Conservation (phyloP, 139 green algal genomes). For the Coelastrella sp. region DNA sequence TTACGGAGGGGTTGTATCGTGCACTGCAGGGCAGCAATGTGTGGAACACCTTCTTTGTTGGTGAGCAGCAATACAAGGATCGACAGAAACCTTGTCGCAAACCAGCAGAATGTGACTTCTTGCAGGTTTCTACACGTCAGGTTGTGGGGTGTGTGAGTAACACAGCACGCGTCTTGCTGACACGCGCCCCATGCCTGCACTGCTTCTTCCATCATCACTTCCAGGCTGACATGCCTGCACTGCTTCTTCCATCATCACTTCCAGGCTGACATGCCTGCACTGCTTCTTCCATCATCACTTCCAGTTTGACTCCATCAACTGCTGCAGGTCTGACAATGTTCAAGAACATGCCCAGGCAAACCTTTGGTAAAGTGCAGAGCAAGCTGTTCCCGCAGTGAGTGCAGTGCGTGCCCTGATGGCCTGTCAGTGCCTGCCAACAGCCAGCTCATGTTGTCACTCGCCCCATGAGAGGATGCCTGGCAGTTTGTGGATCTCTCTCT, state of each 20-base stretch:
- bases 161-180: too few relatives aligned
- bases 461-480: too few relatives aligned
- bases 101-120: background rate
- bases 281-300: background rate
- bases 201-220: background rate
- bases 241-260: background rate
- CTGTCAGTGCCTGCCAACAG: background rate
- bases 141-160: too few relatives aligned
- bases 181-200: too few relatives aligned
- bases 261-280: background rate
- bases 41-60: conserved; percentile 52
- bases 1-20: background rate
- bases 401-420: background rate
- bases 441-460: background rate
- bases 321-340: conserved; percentile 68
- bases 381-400: conserved; percentile 76
- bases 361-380: conserved; percentile 69
- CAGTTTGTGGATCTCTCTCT: background rate
- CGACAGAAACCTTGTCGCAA: too few relatives aligned
- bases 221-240: background rate
- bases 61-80: background rate
- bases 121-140: background rate
- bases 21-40: conserved; percentile 41
- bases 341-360: conserved; percentile 75
- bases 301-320: background rate